Conservation (phyloP, 176 grass and related monocot species). For the Musa itinerans region DNA sequence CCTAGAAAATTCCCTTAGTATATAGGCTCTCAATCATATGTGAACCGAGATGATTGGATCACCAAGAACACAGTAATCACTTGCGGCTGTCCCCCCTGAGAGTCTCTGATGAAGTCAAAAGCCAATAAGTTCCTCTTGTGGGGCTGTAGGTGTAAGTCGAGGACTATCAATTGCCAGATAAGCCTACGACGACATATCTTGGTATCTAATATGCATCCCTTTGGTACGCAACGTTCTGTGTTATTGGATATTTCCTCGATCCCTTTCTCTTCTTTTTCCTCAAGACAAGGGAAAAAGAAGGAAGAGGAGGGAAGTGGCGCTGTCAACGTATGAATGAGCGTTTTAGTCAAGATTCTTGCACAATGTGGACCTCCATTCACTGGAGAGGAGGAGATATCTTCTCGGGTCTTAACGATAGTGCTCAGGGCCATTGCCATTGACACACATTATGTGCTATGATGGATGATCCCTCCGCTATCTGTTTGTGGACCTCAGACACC, state of each 20-base stretch:
- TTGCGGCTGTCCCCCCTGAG: conserved; percentile 3
- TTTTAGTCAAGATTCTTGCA: conserved; percentile 70
- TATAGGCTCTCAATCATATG: conserved; percentile 27
- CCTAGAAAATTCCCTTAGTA: conserved; percentile 12
- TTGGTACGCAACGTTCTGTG: too few species aligned
- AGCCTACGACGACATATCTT: too few species aligned
- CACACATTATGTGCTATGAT: conserved; percentile 42
- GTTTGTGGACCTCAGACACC: conserved; percentile 13
- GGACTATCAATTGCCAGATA: conserved; percentile 3
- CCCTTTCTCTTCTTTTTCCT: neutral
- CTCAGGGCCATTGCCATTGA: conserved; percentile 27
- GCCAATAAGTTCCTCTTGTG: conserved; percentile 11
- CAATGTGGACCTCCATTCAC: conserved; percentile 21
- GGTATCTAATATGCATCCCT: too few species aligned
- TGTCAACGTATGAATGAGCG: conserved; percentile 14
- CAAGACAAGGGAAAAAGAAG: neutral
- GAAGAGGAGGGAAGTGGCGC: neutral
- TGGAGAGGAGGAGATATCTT: neutral
- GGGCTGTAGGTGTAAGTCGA: conserved; percentile 13
- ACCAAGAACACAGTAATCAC: conserved; percentile 48
- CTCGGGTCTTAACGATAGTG: conserved; percentile 16
- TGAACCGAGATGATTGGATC: conserved; percentile 66
- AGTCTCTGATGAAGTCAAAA: conserved; percentile 17
- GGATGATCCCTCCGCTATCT: conserved; percentile 18
- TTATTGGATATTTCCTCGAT: too few species aligned